Percentiles rank a stretch among this genome's conserved stretches.
Evolutionary conservation across 768 basidiomycete genomes (phyloP).

Genomic region (Auriscalpium orientale): DNA sequence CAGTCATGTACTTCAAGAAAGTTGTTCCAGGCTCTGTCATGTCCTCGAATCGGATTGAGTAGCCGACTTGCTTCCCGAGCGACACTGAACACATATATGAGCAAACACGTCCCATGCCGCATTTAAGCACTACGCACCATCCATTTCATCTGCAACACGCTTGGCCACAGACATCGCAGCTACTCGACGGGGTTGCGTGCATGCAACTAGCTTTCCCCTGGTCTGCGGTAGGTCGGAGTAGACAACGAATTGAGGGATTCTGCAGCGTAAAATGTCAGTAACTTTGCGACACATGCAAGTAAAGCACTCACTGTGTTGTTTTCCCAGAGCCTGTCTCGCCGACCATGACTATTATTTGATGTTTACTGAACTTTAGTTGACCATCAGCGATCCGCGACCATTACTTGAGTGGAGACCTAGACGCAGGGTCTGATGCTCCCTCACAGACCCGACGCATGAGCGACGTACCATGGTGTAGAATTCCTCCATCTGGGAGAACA

Average conservation of each 20-base stretch:
- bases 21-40: conserved; percentile 87
- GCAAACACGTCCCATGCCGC: too few species aligned
- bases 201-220: conserved; percentile 87
- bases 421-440: not conserved
- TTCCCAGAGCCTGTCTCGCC: conserved; percentile 96
- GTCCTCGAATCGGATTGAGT: conserved; percentile 98
- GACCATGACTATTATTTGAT: conserved; percentile 87
- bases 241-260: conserved; percentile 95
- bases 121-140: conserved; percentile 49
- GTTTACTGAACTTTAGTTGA: conserved; percentile 49
- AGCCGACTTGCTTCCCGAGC: conserved; percentile 92
- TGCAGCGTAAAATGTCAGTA: conserved; percentile 23
- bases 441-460: too few species aligned
- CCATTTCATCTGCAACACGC: conserved; percentile 99
- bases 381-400: conserved; percentile 21
- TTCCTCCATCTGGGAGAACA: conserved; percentile 87
- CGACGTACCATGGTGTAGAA: conserved; percentile 80
- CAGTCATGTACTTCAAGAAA: conserved; percentile 99
- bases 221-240: conserved; percentile 90
- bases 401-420: conserved; percentile 15
- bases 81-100: conserved; percentile 43
- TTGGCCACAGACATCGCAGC: conserved; percentile 98
- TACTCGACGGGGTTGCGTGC: conserved; percentile 93
- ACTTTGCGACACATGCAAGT: not conserved
- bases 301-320: conserved; percentile 74